phyloP scores from a whole-genome alignment of 306 rosid species.

The Prunus mongolica region DNA sequence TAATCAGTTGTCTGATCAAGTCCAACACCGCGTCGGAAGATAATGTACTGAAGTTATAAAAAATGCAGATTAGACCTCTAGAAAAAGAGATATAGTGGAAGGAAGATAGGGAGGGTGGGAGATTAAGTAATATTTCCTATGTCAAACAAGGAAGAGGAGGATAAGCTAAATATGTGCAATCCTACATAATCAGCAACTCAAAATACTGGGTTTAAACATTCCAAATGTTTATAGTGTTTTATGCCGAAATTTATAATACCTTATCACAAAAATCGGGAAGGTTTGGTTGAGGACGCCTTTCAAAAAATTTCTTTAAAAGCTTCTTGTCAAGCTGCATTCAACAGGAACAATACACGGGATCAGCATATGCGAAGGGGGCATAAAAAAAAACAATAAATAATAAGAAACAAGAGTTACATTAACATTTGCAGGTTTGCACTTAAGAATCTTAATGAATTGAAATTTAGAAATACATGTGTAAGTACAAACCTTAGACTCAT shows the following conservation, averaged over 20 bases:
- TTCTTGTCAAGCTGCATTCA: slow-evolving; percentile 78
- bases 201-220: not conserved
- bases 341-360: slow-evolving; percentile 13
- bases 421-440: not conserved
- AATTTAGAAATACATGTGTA: not conserved
- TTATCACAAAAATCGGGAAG: slow-evolving; percentile 83
- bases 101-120: not conserved
- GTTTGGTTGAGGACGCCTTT: slow-evolving; percentile 49
- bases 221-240: not conserved
- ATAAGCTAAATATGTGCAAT: not conserved
- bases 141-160: not conserved
- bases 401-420: not conserved
- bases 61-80: slow-evolving; percentile 5
- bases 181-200: not conserved
- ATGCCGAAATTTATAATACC: slow-evolving; percentile 40
- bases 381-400: slow-evolving; percentile 10
- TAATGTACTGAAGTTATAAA: slow-evolving; percentile 59
- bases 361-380: slow-evolving; percentile 23
- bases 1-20: slow-evolving; percentile 69
- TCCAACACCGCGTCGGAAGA: slow-evolving; percentile 91
- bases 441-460: not conserved
- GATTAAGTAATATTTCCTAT: not conserved
- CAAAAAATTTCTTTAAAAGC: slow-evolving; percentile 67
- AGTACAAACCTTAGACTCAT: slow-evolving; percentile 78
- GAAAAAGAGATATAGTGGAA: not conserved